Percentiles rank a stretch among this genome's conserved stretches.
phyloP scores from a whole-genome alignment of 2,329 filamentous ascomycete genomes.

The Diaporthe caulivora region DNA sequence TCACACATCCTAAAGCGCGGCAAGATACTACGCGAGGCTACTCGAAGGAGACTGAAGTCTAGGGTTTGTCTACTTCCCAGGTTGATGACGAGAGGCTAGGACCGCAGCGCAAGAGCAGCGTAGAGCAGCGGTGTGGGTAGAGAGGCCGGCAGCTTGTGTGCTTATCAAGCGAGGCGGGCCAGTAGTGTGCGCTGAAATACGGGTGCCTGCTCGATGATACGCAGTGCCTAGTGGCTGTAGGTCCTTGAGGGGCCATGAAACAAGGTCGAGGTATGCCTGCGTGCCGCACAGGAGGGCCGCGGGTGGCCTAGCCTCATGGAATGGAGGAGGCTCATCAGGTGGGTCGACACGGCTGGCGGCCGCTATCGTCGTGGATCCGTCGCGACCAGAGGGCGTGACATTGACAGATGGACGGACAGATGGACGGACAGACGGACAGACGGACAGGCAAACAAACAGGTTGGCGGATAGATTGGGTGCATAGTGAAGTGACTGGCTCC shows the following conservation, averaged over 20 bases:
- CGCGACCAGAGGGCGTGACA: neutral
- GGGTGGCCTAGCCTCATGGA: conserved; percentile 14
- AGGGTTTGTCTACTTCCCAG: conserved; percentile 2
- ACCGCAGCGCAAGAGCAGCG: neutral
- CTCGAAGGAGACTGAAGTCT: neutral
- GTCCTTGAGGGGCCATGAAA: neutral
- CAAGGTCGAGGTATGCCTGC: conserved; percentile 14
- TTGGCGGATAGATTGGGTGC: too few relatives aligned
- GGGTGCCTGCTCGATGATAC: conserved; percentile 23
- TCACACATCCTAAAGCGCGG: neutral
- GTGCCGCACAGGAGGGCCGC: conserved; percentile 7
- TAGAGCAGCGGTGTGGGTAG: conserved; percentile 14
- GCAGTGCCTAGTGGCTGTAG: neutral
- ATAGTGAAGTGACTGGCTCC: too few relatives aligned
- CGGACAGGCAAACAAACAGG: neutral
- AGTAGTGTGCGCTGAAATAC: conserved; percentile 12
- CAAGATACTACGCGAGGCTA: neutral
- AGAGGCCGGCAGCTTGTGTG: neutral
- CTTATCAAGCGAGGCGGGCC: conserved; percentile 4
- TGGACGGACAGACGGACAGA: neutral
- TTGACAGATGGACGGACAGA: neutral
- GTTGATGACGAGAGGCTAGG: neutral
- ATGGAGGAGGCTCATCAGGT: conserved; percentile 15
- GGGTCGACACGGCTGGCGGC: conserved; percentile 14
- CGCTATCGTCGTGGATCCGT: conserved; percentile 3